Evolutionary conservation across 192 early-diverging fungal genomes (phyloP), one percentile per base, ranked within the genome.

Genomic region (Entomortierella beljakovae): DNA sequence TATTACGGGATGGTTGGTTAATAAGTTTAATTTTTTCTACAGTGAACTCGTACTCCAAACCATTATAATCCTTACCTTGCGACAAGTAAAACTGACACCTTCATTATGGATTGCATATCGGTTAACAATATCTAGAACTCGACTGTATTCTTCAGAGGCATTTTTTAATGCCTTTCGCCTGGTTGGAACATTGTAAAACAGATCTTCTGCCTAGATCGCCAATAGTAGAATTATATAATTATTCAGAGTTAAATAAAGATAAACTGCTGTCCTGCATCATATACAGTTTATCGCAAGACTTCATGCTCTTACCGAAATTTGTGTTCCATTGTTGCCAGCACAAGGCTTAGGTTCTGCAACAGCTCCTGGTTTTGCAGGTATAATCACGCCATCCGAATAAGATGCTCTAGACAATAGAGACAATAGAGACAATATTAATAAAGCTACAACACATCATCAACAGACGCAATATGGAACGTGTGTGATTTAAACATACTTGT

Each of bases 281-380:
- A 22, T 11, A 25, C 15, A 23, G 25, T 53, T 53, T 10, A 53
- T 22, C 26, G 10, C n/a, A 25, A 10, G 10, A 8, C 8, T 40
- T 32, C 29, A 25, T 31, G 6, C 49, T 20, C 79, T 34, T 82
- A 93, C 96, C 42, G 91, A 92, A 34, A 99, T 96, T 52, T 93
- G 92, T 3, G 97, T 99, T 33, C 98, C 98, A 57, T 89, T 91
- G 71, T 99, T 99, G 13, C 96, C 98, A 13, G 97, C 97, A 71
- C 94, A 95, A 5, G 97, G 93, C 64, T 94, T 95, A 55, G 97
- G 95, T 16, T 95, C 95, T 31, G 89, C 77, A 50, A 67, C 85
- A 25, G 82, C 86, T 2, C 95, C 96, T 0, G 92, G 90, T 61
- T 89, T 93, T 11, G 88, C 74, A 13, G 95, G 88, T 42, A 91